These are phyloP conservation scores for Neofusicoccum sp. DNA, from an alignment of 2,329 filamentous ascomycete genomes.

Conservation along the genomic window DNA sequence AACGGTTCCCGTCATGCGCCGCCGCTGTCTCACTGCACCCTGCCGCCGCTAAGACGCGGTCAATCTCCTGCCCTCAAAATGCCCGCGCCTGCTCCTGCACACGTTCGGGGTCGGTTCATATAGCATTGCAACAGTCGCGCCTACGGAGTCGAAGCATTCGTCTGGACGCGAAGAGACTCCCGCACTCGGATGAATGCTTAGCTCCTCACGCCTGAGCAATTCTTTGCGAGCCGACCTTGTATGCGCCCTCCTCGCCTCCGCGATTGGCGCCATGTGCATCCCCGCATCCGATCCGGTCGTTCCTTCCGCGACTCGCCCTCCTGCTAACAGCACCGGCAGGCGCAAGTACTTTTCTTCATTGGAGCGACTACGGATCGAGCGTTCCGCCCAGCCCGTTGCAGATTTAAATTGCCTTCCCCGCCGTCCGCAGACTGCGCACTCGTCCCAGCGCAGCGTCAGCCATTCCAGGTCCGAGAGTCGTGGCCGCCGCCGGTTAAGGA, in stretches of 20 bases:
- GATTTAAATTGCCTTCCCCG: constrained; percentile 21
- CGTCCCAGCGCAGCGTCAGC: constrained; percentile 15
- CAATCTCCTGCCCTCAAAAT: not conserved
- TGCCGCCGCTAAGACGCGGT: not conserved
- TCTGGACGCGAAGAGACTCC: too few relatives aligned
- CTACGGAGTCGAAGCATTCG: too few relatives aligned
- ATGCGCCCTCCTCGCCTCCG: not conserved
- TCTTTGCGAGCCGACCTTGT: not conserved
- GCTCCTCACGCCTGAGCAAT: too few relatives aligned
- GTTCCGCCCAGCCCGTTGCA: constrained; percentile 31
- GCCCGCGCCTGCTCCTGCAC: not conserved
- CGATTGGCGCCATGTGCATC: not conserved
- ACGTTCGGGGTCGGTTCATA: too few relatives aligned
- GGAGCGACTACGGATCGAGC: constrained; percentile 68
- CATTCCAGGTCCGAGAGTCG: constrained; percentile 16
- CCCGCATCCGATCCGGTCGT: not conserved
- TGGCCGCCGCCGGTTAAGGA: constrained; percentile 36
- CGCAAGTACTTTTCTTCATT: constrained; percentile 73
- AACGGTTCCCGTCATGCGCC: constrained; percentile 21
- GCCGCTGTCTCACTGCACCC: constrained; percentile 27
- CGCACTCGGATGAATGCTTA: too few relatives aligned
- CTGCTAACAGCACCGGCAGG: constrained; percentile 35
- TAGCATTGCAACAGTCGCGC: too few relatives aligned
- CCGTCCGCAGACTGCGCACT: constrained; percentile 12
- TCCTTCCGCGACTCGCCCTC: not conserved